Base-by-base conservation (phyloP, 352 stramenopile genomes). In the Phytophthora citrophthora region DNA sequence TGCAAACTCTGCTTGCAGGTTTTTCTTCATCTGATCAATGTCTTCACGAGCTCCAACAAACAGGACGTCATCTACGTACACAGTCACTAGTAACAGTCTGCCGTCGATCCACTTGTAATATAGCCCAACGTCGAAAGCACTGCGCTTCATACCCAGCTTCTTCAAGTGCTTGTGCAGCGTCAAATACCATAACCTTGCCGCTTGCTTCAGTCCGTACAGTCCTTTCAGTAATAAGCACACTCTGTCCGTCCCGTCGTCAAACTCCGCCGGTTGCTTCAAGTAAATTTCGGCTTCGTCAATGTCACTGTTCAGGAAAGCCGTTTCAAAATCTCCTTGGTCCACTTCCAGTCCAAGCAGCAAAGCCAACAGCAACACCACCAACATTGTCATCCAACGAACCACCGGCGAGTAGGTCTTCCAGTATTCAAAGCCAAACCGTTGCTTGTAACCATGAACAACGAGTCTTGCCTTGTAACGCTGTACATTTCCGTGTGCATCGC, bases 1-100 rank as follows among this genome's bases (percentile, higher is more conserved):
- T 4, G 13, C 9, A 13, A 61, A 61, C 15, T 44, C 11, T 3
- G 9, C 0, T 3, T 31, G 15, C 18, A 61, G 23, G 4, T 18
- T 29, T 1, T 13, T n/a, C 8, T 54, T 27, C 15, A 53, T n/a
- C 5, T 15, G 13, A 11, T 54, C 29, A 34, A 61, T 53, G 15
- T 61, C 43, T 9, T 23, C 32, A 2, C 43, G 4, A 15, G 24
- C 48, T 15, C 54, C 54, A 10, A 54, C 13, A 20, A 61, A 18
- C 31, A 61, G 23, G 10, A 61, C 53, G 18, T 54, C 43, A 24
- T 54, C 31, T 6, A 53, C 43, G 18, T 61, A 61, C 0, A 61
- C 54, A 27, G 43, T 39, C 12, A 61, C 20, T 4, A 61, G 27
- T 3, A 54, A 13, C 23, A 61, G 36, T 18, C 29, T 7, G 1